These are phyloP conservation scores for Citropsis articulata DNA, from an alignment of 345 rosid species.

Conservation along the genomic window DNA sequence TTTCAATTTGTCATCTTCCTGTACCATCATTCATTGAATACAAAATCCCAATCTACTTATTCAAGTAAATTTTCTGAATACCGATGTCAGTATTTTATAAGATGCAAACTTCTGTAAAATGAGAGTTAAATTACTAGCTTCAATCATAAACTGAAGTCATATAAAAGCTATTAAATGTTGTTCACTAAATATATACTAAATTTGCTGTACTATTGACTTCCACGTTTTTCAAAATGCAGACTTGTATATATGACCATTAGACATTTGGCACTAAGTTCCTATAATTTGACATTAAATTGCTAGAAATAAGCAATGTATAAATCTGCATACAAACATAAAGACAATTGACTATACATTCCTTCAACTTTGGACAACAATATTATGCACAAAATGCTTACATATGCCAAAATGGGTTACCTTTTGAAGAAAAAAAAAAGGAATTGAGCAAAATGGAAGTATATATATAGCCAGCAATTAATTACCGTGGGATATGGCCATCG, in stretches of 20 bases:
- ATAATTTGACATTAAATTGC: neutral
- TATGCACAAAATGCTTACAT: neutral
- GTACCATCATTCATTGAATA: neutral
- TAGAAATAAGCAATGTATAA: too few species aligned
- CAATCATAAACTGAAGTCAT: too few species aligned
- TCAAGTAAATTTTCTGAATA: too few species aligned
- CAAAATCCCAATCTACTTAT: too few species aligned
- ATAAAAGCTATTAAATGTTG: neutral
- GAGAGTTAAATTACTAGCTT: too few species aligned
- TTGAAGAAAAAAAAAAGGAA: neutral
- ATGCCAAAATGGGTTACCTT: neutral
- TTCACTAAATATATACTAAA: too few species aligned
- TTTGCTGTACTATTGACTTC: neutral
- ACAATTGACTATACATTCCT: neutral
- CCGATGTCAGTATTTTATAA: too few species aligned
- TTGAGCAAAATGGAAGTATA: neutral
- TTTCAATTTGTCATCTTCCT: conserved; percentile 61
- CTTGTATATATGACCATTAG: neutral
- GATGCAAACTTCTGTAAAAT: too few species aligned
- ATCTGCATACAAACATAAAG: too few species aligned
- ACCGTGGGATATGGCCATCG: conserved; percentile 84
- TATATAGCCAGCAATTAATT: neutral
- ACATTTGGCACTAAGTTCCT: neutral
- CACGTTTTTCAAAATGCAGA: neutral
- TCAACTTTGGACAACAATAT: neutral